Conservation (phyloP, 768 basidiomycete species). For the Boletus rufocinnamomeus region DNA sequence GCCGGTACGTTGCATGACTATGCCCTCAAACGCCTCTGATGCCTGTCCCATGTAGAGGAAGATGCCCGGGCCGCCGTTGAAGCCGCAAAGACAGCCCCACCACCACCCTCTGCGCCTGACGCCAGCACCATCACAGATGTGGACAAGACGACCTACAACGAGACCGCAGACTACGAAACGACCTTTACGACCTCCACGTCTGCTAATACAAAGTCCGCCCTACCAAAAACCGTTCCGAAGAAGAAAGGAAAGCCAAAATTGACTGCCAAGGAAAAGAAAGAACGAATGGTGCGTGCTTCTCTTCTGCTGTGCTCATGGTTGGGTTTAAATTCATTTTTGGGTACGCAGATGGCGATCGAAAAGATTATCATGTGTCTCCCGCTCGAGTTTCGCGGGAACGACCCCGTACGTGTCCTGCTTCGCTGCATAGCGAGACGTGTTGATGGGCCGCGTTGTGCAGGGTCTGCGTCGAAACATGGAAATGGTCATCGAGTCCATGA, state of each 20-base stretch:
- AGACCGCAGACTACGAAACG: constrained; percentile 37
- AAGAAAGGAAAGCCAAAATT: constrained; percentile 67
- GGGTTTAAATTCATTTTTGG: background rate
- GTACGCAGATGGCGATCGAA: constrained; percentile 57
- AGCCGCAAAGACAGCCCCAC: constrained; percentile 48
- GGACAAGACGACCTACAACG: constrained; percentile 34
- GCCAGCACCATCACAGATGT: constrained; percentile 23
- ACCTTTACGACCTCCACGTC: constrained; percentile 38
- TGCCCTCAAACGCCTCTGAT: background rate
- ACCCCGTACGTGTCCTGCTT: constrained; percentile 60
- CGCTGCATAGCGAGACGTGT: background rate
- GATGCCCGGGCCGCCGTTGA: constrained; percentile 55
- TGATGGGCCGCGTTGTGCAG: constrained; percentile 37
- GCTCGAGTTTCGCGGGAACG: constrained; percentile 87
- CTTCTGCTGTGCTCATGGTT: background rate
- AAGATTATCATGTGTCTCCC: constrained; percentile 75
- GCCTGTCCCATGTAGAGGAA: constrained; percentile 48
- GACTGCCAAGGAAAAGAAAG: constrained; percentile 81
- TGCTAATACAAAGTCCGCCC: constrained; percentile 40
- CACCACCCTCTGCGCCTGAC: constrained; percentile 24
- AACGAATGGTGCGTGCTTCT: constrained; percentile 59
- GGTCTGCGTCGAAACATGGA: constrained; percentile 78
- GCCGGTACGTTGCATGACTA: constrained; percentile 46
- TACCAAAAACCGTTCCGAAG: constrained; percentile 43
- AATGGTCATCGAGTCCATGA: constrained; percentile 71